Evolutionary conservation across 768 basidiomycete genomes (phyloP).

Genomic region (Psilocybe cubensis): DNA sequence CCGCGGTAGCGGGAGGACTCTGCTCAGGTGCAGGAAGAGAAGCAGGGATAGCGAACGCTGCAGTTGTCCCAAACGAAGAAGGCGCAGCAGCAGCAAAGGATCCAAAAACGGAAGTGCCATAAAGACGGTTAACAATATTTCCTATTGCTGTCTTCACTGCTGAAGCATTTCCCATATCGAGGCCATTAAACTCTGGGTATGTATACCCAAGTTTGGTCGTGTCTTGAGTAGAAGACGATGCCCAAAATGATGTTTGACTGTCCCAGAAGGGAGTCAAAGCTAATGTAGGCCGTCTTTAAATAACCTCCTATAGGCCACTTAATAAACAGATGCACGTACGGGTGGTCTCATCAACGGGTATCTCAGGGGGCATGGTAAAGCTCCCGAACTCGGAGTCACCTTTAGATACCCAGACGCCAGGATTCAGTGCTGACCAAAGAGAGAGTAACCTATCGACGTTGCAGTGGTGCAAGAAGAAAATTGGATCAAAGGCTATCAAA

Average conservation of each 20-base stretch:
- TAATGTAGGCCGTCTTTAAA: constrained; percentile 16
- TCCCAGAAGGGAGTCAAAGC: constrained; percentile 54
- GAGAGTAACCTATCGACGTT: constrained; percentile 58
- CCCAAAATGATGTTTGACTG: constrained; percentile 41
- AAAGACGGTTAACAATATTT: constrained; percentile 37
- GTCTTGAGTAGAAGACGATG: constrained; percentile 32
- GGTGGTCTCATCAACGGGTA: constrained; percentile 28
- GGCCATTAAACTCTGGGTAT: constrained; percentile 53
- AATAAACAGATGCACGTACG: constrained; percentile 21
- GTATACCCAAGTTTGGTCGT: constrained; percentile 44
- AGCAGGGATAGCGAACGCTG: background rate
- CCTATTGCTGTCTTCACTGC: constrained; percentile 36
- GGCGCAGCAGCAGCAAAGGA: background rate
- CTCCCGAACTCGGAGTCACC: constrained; percentile 33
- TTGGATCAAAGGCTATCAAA: constrained; percentile 48
- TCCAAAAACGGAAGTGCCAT: constrained; percentile 26
- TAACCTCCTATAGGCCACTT: background rate
- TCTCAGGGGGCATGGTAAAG: constrained; percentile 32
- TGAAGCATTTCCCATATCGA: constrained; percentile 30
- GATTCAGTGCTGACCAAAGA: constrained; percentile 53
- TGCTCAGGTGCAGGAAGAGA: background rate
- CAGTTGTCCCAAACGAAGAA: background rate
- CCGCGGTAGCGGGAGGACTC: background rate
- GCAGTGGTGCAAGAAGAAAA: constrained; percentile 57
- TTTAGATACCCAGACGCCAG: constrained; percentile 38